Conservation (phyloP, 2,329 filamentous ascomycete species). For the Thielaviopsis populi region DNA sequence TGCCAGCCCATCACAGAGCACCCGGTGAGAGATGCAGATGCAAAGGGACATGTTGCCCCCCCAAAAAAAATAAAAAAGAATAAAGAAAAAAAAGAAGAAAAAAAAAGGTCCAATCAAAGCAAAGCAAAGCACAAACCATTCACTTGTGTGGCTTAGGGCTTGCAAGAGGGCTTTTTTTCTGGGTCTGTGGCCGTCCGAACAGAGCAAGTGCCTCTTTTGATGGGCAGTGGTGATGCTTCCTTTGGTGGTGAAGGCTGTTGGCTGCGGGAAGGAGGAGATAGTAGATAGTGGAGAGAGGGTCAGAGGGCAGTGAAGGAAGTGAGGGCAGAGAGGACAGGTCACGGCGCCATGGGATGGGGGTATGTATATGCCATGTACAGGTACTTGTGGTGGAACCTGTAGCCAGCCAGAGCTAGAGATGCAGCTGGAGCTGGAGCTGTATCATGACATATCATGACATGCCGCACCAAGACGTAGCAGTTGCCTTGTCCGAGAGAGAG, state of each 20-base stretch:
- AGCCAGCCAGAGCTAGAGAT: neutral
- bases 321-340: neutral
- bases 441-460: neutral
- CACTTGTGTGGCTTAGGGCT: constrained; percentile 2
- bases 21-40: neutral
- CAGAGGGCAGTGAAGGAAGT: neutral
- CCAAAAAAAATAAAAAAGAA: too few relatives aligned
- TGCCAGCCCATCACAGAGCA: neutral
- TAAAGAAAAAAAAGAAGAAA: too few relatives aligned
- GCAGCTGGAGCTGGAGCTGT: neutral
- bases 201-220: neutral
- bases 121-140: constrained; percentile 1
- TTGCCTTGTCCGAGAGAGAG: neutral
- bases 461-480: neutral
- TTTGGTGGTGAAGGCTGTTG: neutral
- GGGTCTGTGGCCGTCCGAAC: neutral
- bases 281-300: neutral
- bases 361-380: neutral
- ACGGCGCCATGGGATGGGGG: neutral
- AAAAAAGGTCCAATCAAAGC: neutral
- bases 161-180: neutral
- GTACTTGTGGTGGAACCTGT: neutral
- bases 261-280: neutral
- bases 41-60: neutral
- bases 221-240: neutral